phyloP scores from a whole-genome alignment of 768 basidiomycete genomes.

The Hysterangium stoloniferum region DNA sequence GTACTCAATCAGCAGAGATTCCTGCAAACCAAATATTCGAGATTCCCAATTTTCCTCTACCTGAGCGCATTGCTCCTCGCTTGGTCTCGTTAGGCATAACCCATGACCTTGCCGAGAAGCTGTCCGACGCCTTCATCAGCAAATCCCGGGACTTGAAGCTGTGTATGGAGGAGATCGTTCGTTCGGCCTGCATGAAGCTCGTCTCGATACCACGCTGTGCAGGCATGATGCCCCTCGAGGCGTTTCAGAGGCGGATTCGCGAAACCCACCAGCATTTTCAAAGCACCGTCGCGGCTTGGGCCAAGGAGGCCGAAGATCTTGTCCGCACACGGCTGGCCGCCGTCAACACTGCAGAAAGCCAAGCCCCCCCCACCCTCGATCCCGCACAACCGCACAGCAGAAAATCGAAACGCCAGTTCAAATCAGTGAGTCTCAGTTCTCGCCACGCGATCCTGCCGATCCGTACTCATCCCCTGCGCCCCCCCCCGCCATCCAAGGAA shows the following conservation, averaged over 20 bases:
- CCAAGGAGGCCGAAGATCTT: not conserved
- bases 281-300: not conserved
- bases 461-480: not conserved
- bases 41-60: no score
- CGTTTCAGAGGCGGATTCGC: not conserved
- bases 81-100: no score
- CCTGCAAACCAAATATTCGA: no score
- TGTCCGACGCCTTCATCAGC: no score
- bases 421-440: not conserved
- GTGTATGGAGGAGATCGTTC: not conserved
- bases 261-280: not conserved
- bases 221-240: not conserved
- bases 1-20: no score
- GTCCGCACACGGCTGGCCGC: not conserved
- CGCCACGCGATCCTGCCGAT: not conserved
- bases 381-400: not conserved
- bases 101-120: no score
- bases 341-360: not conserved
- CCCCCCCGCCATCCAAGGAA: constrained; percentile 3
- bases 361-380: not conserved
- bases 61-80: no score
- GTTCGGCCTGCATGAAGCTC: not conserved
- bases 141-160: not conserved
- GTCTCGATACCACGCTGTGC: not conserved
- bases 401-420: constrained; percentile 1